Percentiles rank a stretch among this genome's conserved stretches.
Evolutionary conservation across 129 eudicot genomes (phyloP).

Genomic region (Flaveria brownii): DNA sequence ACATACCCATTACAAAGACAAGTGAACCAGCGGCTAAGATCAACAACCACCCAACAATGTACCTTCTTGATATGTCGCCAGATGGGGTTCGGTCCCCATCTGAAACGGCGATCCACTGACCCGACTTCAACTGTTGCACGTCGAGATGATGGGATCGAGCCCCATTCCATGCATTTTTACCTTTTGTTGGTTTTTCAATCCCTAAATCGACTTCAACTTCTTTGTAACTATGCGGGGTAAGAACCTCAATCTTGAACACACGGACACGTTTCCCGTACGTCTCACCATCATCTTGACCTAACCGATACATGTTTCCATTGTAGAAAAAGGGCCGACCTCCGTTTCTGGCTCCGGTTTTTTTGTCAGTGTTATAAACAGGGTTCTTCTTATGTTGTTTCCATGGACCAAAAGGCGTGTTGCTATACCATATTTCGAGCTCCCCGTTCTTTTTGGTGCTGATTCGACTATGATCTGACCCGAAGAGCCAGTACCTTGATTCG

Average conservation of each 20-base stretch:
- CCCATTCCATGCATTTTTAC: slow-evolving; percentile 82
- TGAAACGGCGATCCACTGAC: slow-evolving; percentile 73
- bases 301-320: slow-evolving; percentile 60
- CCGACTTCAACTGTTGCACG: slow-evolving; percentile 59
- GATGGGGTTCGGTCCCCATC: slow-evolving; percentile 90
- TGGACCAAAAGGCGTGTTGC: slow-evolving; percentile 81
- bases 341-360: slow-evolving; percentile 65
- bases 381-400: slow-evolving; percentile 85
- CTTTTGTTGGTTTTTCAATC: slow-evolving; percentile 52
- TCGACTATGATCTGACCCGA: slow-evolving; percentile 80
- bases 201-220: slow-evolving; percentile 75
- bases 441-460: slow-evolving; percentile 56
- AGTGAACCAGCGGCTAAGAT: slow-evolving; percentile 46
- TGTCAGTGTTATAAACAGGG: slow-evolving; percentile 57
- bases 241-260: slow-evolving; percentile 55
- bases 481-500: slow-evolving; percentile 69
- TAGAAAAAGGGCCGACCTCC: slow-evolving; percentile 84
- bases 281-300: slow-evolving; percentile 71
- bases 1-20: slow-evolving; percentile 55
- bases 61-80: slow-evolving; percentile 56
- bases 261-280: slow-evolving; percentile 53
- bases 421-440: slow-evolving; percentile 81
- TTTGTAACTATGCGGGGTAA: slow-evolving; percentile 53
- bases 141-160: slow-evolving; percentile 93
- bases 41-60: slow-evolving; percentile 57